phyloP scores from a whole-genome alignment of 176 grass and related monocot genomes.

The Tillandsia fasciculata region DNA sequence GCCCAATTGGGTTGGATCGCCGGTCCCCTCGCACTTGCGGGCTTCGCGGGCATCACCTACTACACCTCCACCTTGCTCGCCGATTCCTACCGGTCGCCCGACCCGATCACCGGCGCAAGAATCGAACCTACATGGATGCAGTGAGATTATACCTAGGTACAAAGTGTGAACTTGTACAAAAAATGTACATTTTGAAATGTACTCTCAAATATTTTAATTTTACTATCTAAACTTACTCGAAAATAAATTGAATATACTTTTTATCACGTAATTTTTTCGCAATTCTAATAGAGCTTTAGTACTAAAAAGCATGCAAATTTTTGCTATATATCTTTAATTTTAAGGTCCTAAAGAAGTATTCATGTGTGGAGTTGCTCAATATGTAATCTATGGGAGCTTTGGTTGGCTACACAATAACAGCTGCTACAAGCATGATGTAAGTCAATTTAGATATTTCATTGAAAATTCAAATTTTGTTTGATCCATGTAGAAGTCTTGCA shows the following conservation, averaged over 20 bases:
- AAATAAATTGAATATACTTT: too few species aligned
- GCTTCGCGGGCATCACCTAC: slow-evolving; percentile 72
- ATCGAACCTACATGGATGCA: slow-evolving; percentile 66
- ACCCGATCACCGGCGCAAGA: slow-evolving; percentile 66
- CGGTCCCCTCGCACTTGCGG: slow-evolving; percentile 54
- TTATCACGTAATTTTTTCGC: too few species aligned
- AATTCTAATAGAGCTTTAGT: too few species aligned
- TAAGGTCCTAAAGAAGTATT: slow-evolving; percentile 28
- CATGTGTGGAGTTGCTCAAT: slow-evolving; percentile 27
- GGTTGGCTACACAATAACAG: slow-evolving; percentile 80
- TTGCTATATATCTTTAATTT: not conserved
- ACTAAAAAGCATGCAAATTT: not conserved
- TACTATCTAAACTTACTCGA: too few species aligned
- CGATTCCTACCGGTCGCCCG: slow-evolving; percentile 61
- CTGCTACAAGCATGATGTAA: slow-evolving; percentile 83
- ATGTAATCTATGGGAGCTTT: slow-evolving; percentile 68
- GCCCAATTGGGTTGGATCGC: slow-evolving; percentile 81
- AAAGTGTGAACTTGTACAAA: too few species aligned
- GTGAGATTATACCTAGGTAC: slow-evolving; percentile 76
- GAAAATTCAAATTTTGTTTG: not conserved
- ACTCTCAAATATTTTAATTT: too few species aligned
- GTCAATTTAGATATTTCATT: slow-evolving; percentile 15
- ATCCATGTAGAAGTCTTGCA: not conserved
- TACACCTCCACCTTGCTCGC: slow-evolving; percentile 84
- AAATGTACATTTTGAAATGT: too few species aligned